Conservation (phyloP, 169 alveolate genomes). For the Plasmodium cynomolgi region DNA sequence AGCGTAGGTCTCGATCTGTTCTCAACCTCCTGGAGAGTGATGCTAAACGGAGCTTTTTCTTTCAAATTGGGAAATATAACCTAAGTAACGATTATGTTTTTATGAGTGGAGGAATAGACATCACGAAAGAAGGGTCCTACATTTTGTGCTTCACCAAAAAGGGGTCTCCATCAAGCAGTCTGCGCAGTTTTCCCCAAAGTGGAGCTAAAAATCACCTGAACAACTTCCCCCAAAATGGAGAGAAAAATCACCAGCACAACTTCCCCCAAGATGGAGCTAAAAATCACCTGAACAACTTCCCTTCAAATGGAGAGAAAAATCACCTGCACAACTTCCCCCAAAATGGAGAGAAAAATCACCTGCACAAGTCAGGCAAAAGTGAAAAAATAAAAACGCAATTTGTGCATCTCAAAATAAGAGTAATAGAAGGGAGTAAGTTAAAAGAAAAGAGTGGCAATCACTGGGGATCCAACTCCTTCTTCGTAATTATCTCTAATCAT, state of each 20-base stretch:
- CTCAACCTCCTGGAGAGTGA: not conserved
- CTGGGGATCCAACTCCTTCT: not conserved
- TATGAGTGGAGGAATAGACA: conserved; percentile 27
- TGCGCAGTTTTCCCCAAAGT: too few relatives aligned
- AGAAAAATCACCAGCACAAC: not conserved
- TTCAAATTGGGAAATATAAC: conserved; percentile 2
- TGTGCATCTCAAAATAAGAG: conserved; percentile 12
- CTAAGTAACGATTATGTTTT: not conserved
- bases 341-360: not conserved
- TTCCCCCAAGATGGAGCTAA: too few relatives aligned
- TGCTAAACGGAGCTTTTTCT: conserved; percentile 22
- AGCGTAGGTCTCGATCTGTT: conserved; percentile 4
- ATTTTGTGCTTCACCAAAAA: conserved; percentile 9
- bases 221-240: not conserved
- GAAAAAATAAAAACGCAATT: not conserved
- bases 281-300: too few relatives aligned
- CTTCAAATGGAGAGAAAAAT: too few relatives aligned
- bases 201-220: too few relatives aligned
- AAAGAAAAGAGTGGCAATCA: not conserved
- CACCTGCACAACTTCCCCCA: not conserved
- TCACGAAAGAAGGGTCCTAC: conserved; percentile 24
- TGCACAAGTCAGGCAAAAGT: not conserved
- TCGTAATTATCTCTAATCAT: conserved; percentile 11
- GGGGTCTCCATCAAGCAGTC: not conserved
- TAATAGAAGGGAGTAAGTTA: not conserved